Percentiles rank a stretch among this genome's conserved stretches.
Evolutionary conservation across 169 alveolate genomes (phyloP).

Genomic region (Plasmodium gaboni): DNA sequence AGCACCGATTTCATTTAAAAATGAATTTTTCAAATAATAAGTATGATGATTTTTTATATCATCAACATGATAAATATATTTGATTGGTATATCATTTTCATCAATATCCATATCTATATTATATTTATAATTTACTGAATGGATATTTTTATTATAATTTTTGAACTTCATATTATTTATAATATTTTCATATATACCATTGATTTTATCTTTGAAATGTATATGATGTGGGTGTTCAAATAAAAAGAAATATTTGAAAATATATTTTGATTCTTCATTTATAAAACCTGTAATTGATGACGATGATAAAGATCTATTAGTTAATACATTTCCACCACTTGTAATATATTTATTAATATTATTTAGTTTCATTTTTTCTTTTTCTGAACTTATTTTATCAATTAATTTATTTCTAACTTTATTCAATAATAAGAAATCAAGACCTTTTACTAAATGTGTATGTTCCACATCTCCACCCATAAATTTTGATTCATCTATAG

Average conservation of each 20-base stretch:
- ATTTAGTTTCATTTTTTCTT: slow-evolving; percentile 49
- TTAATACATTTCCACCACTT: slow-evolving; percentile 10
- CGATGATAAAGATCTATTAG: not conserved
- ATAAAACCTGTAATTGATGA: slow-evolving; percentile 24
- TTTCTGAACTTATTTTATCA: slow-evolving; percentile 47
- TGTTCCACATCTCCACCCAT: slow-evolving; percentile 88
- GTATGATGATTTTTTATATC: slow-evolving; percentile 18
- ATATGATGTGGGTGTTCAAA: slow-evolving; percentile 82
- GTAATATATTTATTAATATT: slow-evolving; percentile 13
- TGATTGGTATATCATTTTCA: slow-evolving; percentile 80
- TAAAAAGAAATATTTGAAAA: slow-evolving; percentile 78
- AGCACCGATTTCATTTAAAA: slow-evolving; percentile 36
- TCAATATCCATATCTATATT: slow-evolving; percentile 78
- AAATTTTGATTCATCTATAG: slow-evolving; percentile 74
- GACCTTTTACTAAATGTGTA: slow-evolving; percentile 86
- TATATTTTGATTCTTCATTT: slow-evolving; percentile 78
- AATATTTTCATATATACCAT: slow-evolving; percentile 71
- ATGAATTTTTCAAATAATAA: slow-evolving; percentile 9
- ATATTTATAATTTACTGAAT: slow-evolving; percentile 71
- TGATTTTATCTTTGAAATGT: slow-evolving; percentile 76
- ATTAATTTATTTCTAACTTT: slow-evolving; percentile 80
- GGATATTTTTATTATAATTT: slow-evolving; percentile 53
- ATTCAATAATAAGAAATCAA: slow-evolving; percentile 83
- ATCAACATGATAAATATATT: slow-evolving; percentile 70
- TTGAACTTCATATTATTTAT: slow-evolving; percentile 74